Percentiles rank a stretch among this genome's conserved stretches.
These are phyloP conservation scores for Erysimum cheiranthoides DNA, from an alignment of 345 rosid genomes.

Conservation along the genomic window DNA sequence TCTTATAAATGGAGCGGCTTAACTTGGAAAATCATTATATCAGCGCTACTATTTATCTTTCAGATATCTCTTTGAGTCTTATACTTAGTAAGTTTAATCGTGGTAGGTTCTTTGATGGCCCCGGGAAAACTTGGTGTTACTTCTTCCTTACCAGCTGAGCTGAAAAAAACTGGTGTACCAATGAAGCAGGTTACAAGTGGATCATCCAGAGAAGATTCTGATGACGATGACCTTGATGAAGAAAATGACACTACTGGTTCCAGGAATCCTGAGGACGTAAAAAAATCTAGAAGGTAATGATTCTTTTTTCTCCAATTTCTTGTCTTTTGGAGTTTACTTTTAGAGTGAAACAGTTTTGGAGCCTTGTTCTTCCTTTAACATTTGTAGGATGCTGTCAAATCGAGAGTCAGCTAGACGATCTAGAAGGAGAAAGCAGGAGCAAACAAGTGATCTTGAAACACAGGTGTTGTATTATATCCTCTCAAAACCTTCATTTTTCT, in stretches of 20 bases:
- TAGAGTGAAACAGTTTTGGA: conserved; percentile 3
- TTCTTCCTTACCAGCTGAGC: conserved; percentile 51
- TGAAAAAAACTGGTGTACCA: conserved; percentile 52
- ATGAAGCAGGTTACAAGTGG: conserved; percentile 82
- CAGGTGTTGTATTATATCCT: conserved; percentile 62
- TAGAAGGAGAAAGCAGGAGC: conserved; percentile 90
- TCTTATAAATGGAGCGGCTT: background rate
- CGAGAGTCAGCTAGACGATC: conserved; percentile 99
- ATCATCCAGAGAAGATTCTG: conserved; percentile 92
- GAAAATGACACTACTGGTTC: conserved; percentile 76
- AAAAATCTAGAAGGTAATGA: conserved; percentile 74
- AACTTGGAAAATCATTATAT: background rate
- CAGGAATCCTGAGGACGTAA: conserved; percentile 62
- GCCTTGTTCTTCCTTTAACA: background rate
- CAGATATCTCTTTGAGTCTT: conserved; percentile 23
- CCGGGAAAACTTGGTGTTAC: conserved; percentile 53
- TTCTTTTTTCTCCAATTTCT: background rate
- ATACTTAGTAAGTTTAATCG: conserved; percentile 29
- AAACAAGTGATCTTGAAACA: conserved; percentile 80
- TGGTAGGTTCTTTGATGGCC: conserved; percentile 53
- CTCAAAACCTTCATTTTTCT: background rate
- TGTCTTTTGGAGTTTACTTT: conserved; percentile 10
- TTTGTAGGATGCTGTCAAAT: conserved; percentile 87
- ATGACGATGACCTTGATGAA: conserved; percentile 86
- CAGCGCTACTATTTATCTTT: background rate